These are phyloP conservation scores for Chytriomyces hyalinus DNA, from an alignment of 192 early-diverging fungal genomes.

Conservation along the genomic window DNA sequence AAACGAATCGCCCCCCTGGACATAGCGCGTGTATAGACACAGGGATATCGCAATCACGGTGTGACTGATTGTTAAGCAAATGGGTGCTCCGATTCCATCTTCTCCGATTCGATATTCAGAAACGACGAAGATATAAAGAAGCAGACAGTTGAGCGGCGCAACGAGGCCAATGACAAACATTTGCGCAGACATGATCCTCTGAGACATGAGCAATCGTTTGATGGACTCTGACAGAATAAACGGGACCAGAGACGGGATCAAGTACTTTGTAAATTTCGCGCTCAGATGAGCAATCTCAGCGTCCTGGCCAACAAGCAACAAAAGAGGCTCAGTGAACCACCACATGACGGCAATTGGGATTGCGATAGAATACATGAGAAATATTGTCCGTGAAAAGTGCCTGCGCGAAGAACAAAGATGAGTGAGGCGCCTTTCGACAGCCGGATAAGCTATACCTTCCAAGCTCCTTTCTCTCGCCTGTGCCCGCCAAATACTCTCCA, in stretches of 20 bases:
- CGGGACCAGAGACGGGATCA: slow-evolving; percentile 76
- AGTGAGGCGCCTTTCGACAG: neutral
- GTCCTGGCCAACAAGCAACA: slow-evolving; percentile 78
- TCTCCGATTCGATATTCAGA: slow-evolving; percentile 72
- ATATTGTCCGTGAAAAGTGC: slow-evolving; percentile 69
- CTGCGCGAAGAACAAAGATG: slow-evolving; percentile 23
- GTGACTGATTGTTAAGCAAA: slow-evolving; percentile 78
- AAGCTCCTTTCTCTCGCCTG: slow-evolving; percentile 43
- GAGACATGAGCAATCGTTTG: slow-evolving; percentile 85
- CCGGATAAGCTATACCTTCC: slow-evolving; percentile 33
- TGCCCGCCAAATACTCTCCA: slow-evolving; percentile 37
- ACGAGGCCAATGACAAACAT: slow-evolving; percentile 75
- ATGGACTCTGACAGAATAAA: slow-evolving; percentile 83
- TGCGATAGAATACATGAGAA: slow-evolving; percentile 73
- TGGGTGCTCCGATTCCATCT: slow-evolving; percentile 73
- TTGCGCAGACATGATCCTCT: slow-evolving; percentile 84
- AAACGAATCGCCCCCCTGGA: slow-evolving; percentile 78
- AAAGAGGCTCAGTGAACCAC: slow-evolving; percentile 71
- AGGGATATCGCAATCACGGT: slow-evolving; percentile 74
- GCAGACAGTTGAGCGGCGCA: slow-evolving; percentile 72
- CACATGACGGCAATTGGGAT: slow-evolving; percentile 75
- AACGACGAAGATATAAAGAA: slow-evolving; percentile 86
- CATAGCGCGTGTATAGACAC: slow-evolving; percentile 63
- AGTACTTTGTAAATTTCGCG: slow-evolving; percentile 68
- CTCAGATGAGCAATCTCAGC: slow-evolving; percentile 68